Evolutionary conservation across 2,329 filamentous ascomycete genomes (phyloP).

Genomic region (Colletotrichum musicola): DNA sequence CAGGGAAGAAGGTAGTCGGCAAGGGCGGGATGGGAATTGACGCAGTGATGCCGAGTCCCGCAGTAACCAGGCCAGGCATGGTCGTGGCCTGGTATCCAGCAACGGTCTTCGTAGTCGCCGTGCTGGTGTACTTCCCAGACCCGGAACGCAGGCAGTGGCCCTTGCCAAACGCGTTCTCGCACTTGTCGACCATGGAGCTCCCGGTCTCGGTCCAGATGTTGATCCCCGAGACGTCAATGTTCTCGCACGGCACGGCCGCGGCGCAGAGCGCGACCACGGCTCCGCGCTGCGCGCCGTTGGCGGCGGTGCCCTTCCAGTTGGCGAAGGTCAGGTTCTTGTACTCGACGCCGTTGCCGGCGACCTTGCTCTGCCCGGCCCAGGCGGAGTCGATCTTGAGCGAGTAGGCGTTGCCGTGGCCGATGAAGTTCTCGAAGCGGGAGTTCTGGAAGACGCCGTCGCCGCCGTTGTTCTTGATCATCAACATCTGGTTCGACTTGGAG

Average conservation of each 20-base stretch:
- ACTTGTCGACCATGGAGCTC: conserved; percentile 56
- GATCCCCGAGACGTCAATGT: conserved; percentile 63
- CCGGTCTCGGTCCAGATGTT: conserved; percentile 65
- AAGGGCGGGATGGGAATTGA: conserved; percentile 30
- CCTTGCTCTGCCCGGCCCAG: conserved; percentile 59
- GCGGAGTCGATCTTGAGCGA: conserved; percentile 67
- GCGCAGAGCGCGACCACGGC: conserved; percentile 67
- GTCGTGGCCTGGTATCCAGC: conserved; percentile 23
- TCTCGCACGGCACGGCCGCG: conserved; percentile 63
- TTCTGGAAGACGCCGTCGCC: conserved; percentile 66
- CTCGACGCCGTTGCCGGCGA: conserved; percentile 63
- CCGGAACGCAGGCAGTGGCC: conserved; percentile 53
- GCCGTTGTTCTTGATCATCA: conserved; percentile 73
- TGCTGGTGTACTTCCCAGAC: conserved; percentile 29
- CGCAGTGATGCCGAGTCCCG: conserved; percentile 27
- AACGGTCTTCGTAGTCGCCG: conserved; percentile 31
- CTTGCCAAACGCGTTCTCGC: conserved; percentile 61
- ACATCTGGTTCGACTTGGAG: conserved; percentile 71
- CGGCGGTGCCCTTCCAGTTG: conserved; percentile 68
- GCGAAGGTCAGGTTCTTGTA: conserved; percentile 65
- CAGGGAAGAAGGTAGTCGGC: conserved; percentile 35
- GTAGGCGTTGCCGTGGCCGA: conserved; percentile 71
- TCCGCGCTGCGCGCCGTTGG: conserved; percentile 62
- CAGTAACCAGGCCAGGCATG: conserved; percentile 28
- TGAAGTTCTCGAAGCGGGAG: conserved; percentile 68